Base-by-base conservation (phyloP, 805 yeast species). In the Saccharomycopsis selenospora region DNA sequence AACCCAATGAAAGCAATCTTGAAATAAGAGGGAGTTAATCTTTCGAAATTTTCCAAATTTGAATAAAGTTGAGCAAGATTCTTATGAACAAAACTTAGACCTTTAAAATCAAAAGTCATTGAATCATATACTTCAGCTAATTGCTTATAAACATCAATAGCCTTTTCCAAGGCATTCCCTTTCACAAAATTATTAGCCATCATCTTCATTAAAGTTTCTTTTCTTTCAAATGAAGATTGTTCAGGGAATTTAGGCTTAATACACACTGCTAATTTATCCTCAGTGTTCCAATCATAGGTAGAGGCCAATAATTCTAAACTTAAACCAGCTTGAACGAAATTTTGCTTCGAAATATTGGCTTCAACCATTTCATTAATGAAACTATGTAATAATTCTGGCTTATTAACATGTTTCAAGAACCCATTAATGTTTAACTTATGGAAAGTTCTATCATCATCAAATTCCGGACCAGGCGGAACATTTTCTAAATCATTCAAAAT, bases 391-490 rank as follows among this genome's bases (percentile, higher is more conserved):
- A 84, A 69, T 62, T 85, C 93, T 0, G 93, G 91, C 57, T 80
- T 79, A 59, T 82, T 79, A 38, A 86, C 88, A 55, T 84, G 79
- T 71, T 82, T 76, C 63, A 88, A 70, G 65, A 78, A 86, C 38
- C 88, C 81, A 53, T 85, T 77, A 58, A 87, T 80, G 57, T 82
- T 83, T 60, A 88, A 71, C 51, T 79, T 78, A 60, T 83, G 85
- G 75, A 85, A 83, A 3, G 89, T 81, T 59, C 95, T 72, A 63
- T 88, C 96, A 61, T 85, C 91, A 57, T 85, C 91, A 63, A 84
- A 89, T 59, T 87, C 95, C 38, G 80, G 80, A 14, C 89, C 89
- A 42, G 72, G 74, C 10, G 96, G 96, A 49, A 88, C 87, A 50
- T 76, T 74, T 56, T 76, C 76, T 57, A 84, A 75, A 57, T 85